Base-by-base conservation (phyloP, 306 rosid genomes). In the Quercus robur region DNA sequence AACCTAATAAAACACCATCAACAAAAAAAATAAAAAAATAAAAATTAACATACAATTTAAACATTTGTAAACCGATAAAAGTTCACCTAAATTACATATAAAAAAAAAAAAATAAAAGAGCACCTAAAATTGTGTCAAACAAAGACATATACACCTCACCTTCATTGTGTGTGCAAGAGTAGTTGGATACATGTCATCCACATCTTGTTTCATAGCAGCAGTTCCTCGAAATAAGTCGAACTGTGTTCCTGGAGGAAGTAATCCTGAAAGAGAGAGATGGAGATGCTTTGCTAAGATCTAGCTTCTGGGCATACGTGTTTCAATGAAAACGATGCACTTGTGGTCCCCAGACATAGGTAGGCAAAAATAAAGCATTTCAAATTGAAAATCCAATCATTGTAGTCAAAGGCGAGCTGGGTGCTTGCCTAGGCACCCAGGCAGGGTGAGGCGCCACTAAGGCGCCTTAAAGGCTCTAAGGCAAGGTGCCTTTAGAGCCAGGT, bases 201-300 rank as follows among this genome's bases (percentile, higher is more conserved):
- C 99, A 77, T 96, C 99, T 82, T 96, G 98, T 86, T 96, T 93
- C 99, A 96, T 96, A 80, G 99, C 99, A 80, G 99, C 93, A 8
- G 99, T 96, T 81, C 99, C 99, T 59, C 98, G 92, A 81, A 96
- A 96, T 82, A 96, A 87, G 89, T 96, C 99, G 85, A 96, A 96
- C 68, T 96, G 99, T 1, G 99, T 93, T 70, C 99, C 99, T 2
- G 96, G 99, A 82, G 99, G 99, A 87, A 96, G 98, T 84, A 96
- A 82, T 74, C 99, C 99, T 94, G 91, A 78, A 81, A 84, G 52
- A 80, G 80, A 79, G 80, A 84, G 82, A 75, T 77, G 59, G 68
- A 77, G 57, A 75, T 21, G 26, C 61, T 25, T 30, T 56, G 41
- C 71, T 80, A 81, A 86, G 46, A 76, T 64, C 63, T 64, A 70